Percentiles rank a stretch among this genome's conserved stretches.
phyloP scores from a whole-genome alignment of 805 yeast genomes.

The Wickerhamomyces chaumierensis region DNA sequence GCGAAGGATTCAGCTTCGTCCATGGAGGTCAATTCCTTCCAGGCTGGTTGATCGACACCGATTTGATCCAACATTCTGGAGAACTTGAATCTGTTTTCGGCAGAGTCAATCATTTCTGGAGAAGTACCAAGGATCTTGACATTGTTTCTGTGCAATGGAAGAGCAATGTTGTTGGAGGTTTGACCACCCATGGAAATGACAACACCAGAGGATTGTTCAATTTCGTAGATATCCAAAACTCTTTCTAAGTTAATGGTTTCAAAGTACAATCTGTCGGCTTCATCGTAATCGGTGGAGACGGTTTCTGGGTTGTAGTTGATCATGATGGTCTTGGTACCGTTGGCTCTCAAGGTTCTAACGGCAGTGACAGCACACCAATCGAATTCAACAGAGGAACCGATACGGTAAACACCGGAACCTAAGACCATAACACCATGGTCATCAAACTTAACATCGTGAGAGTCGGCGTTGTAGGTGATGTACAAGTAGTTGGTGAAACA shows the following conservation, averaged over 20 bases:
- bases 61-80: constrained; percentile 93
- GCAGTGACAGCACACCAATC: constrained; percentile 99
- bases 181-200: constrained; percentile 98
- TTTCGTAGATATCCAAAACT: constrained; percentile 87
- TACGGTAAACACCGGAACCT: constrained; percentile 97
- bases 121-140: constrained; percentile 94
- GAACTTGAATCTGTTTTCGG: constrained; percentile 96
- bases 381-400: constrained; percentile 97
- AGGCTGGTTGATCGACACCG: constrained; percentile 97
- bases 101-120: constrained; percentile 96
- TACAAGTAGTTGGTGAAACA: constrained; percentile 91
- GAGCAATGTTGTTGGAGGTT: constrained; percentile 92
- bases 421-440: constrained; percentile 92
- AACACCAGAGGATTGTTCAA: constrained; percentile 85
- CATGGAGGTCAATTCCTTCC: constrained; percentile 93
- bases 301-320: constrained; percentile 98
- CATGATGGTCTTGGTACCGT: constrained; percentile 87
- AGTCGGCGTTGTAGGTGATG: constrained; percentile 87
- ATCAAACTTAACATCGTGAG: constrained; percentile 77
- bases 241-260: constrained; percentile 93
- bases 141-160: constrained; percentile 84
- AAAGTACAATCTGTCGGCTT: constrained; percentile 92
- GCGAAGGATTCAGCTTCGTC: constrained; percentile 92
- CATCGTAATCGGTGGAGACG: constrained; percentile 97
- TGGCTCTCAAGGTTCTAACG: constrained; percentile 82